These are phyloP conservation scores for Spathaspora hagerdaliae DNA, from an alignment of 805 yeast species.

Conservation along the genomic window DNA sequence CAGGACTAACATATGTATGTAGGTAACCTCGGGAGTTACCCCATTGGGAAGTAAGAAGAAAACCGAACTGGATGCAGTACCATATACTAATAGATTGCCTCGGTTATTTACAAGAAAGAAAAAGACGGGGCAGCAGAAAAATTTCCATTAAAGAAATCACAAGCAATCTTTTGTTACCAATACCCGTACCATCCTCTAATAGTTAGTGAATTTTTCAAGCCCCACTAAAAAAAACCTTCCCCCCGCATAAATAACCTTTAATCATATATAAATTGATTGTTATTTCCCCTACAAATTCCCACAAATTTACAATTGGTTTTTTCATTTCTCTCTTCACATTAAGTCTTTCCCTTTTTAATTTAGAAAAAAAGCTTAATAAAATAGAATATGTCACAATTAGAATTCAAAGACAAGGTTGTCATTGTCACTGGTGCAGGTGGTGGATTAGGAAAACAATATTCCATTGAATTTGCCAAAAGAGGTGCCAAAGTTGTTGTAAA, in stretches of 20 bases:
- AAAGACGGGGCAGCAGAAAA: too few relatives aligned
- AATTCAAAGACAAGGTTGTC: conserved; percentile 81
- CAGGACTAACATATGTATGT: too few relatives aligned
- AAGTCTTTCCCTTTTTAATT: too few relatives aligned
- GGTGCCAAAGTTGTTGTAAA: conserved; percentile 96
- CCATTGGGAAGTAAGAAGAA: too few relatives aligned
- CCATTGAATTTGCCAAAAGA: conserved; percentile 78
- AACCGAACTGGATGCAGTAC: too few relatives aligned
- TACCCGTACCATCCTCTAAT: background rate
- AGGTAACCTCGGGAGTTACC: too few relatives aligned
- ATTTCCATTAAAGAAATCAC: too few relatives aligned
- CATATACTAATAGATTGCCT: background rate
- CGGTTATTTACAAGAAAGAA: background rate
- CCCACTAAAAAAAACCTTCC: background rate
- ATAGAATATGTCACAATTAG: conserved; percentile 25
- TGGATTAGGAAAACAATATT: conserved; percentile 87
- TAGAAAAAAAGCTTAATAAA: background rate
- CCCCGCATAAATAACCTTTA: background rate
- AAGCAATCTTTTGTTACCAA: background rate
- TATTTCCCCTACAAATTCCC: background rate
- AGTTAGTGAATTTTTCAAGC: too few relatives aligned
- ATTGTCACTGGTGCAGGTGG: conserved; percentile 98
- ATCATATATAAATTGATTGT: background rate
- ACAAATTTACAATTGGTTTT: too few relatives aligned
- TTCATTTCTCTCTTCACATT: too few relatives aligned